These are phyloP conservation scores for Berkeleyomyces basicola DNA, from an alignment of 2,329 filamentous ascomycete genomes.

Conservation along the genomic window DNA sequence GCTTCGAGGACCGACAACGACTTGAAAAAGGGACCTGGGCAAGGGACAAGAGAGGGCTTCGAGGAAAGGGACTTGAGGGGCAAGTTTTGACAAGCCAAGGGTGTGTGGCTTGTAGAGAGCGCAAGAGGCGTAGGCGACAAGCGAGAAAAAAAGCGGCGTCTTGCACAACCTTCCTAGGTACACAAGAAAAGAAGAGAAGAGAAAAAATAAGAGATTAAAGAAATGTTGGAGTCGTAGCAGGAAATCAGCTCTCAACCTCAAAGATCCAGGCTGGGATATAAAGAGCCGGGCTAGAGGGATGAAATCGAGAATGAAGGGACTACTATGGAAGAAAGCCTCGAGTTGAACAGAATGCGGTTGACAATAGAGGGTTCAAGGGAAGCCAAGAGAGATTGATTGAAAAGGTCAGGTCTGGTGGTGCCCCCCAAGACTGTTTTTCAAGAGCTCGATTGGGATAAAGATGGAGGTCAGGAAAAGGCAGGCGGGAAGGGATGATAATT, in stretches of 20 bases:
- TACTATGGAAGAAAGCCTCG: slow-evolving; percentile 3
- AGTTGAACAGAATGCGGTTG: slow-evolving; percentile 5
- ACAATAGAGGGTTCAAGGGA: slow-evolving; percentile 12
- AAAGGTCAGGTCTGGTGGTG: neutral
- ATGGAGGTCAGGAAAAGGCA: neutral
- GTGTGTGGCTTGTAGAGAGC: neutral
- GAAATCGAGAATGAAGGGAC: slow-evolving; percentile 12
- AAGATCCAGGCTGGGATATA: neutral
- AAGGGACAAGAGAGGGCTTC: neutral
- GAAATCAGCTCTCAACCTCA: neutral
- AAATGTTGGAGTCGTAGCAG: neutral
- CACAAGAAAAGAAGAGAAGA: neutral
- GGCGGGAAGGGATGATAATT: neutral
- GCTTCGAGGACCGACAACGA: neutral
- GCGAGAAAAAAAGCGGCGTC: too few species aligned
- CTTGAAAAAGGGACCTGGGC: neutral
- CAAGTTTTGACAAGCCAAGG: neutral
- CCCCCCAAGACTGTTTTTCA: neutral
- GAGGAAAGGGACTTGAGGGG: neutral
- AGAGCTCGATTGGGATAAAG: neutral
- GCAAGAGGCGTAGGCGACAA: neutral
- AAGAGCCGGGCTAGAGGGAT: slow-evolving; percentile 1
- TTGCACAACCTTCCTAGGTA: neutral
- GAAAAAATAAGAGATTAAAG: neutral
- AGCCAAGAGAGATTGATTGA: slow-evolving; percentile 8